Evolutionary conservation across 1,139 yeast species (phyloP), one percentile per base, ranked within the genome.

Genomic region (Debaryomyces nepalensis): DNA sequence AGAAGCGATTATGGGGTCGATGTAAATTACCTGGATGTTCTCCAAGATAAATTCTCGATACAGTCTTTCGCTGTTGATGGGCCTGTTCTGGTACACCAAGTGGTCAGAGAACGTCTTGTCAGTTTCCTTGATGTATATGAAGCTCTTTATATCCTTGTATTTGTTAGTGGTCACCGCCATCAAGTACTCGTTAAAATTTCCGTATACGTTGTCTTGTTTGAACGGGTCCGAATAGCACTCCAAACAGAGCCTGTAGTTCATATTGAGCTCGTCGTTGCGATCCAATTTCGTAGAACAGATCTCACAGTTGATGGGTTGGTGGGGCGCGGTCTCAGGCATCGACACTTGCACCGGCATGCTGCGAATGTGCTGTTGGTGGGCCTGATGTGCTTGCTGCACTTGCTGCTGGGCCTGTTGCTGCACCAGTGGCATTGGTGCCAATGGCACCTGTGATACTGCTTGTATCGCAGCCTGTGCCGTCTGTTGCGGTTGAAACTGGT

Each of bases 1-100:
- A 37, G 70, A 52, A 29, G 74, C 75, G 47, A 71, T 60, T 34
- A 71, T 59, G 30, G 76, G 76, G 43, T 72, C 75, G 32, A 72
- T 51, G 48, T 64, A 73, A 37, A 71, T 64, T 37, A 64, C 63
- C 42, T 60, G 61, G 43, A 73, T 61, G 46, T 67, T 65, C 36
- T 63, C 68, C 50, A 69, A 57, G 31, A 73, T 53, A 45, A 65
- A 59, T 39, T 64, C 64, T 32, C 75, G 62, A 45, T 64, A 63
- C 53, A 70, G 74, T 39, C 61, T 59, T 47, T 72, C 78, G 40
- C 53, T 57, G 40, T 46, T 55, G 36, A 60, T 59, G 33, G 54
- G 51, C 44, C 55, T 54, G 44, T 53, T 58, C 30, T 39, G 41
- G 16, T 51, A 33, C 43, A 54, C 63, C 46, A 70, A 56, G 41